phyloP scores from a whole-genome alignment of 2,329 filamentous ascomycete species.

The Phaeosphaeriaceae sp. region DNA sequence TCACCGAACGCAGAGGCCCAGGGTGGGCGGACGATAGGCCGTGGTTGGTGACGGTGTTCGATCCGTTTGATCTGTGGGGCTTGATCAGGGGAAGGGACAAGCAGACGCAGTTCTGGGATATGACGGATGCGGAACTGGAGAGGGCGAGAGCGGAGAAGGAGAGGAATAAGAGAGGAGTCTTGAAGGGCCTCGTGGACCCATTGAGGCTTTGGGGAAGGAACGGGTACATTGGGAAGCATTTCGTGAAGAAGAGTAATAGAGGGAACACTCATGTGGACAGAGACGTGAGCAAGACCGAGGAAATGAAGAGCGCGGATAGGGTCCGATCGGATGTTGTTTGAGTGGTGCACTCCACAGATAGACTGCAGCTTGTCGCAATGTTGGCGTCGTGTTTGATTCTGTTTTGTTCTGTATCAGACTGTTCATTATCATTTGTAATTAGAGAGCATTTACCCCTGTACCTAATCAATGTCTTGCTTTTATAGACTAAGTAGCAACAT shows the following conservation, averaged over 20 bases:
- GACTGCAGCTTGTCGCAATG: not conserved
- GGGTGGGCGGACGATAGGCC: slow-evolving; percentile 58
- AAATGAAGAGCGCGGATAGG: not conserved
- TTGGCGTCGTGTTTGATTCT: not conserved
- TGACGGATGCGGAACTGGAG: slow-evolving; percentile 42
- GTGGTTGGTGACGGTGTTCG: slow-evolving; percentile 50
- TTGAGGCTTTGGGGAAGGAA: slow-evolving; percentile 37
- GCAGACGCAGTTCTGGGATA: slow-evolving; percentile 47
- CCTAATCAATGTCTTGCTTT: not conserved
- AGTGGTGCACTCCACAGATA: not conserved
- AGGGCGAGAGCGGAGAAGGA: slow-evolving; percentile 31
- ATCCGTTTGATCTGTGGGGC: slow-evolving; percentile 47
- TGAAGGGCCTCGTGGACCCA: slow-evolving; percentile 11
- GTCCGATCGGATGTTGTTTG: not conserved
- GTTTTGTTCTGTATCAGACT: not conserved
- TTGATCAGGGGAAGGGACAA: slow-evolving; percentile 40
- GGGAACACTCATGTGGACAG: not conserved
- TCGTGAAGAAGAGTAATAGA: slow-evolving; percentile 15
- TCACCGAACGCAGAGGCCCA: slow-evolving; percentile 59
- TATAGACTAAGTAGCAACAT: not conserved
- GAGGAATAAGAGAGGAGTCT: not conserved
- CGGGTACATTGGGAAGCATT: slow-evolving; percentile 38
- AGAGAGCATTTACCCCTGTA: too few relatives aligned
- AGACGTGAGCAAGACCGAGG: not conserved
- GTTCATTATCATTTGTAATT: not conserved